Conservation (phyloP, 768 basidiomycete species). For the Mycena alexandri region DNA sequence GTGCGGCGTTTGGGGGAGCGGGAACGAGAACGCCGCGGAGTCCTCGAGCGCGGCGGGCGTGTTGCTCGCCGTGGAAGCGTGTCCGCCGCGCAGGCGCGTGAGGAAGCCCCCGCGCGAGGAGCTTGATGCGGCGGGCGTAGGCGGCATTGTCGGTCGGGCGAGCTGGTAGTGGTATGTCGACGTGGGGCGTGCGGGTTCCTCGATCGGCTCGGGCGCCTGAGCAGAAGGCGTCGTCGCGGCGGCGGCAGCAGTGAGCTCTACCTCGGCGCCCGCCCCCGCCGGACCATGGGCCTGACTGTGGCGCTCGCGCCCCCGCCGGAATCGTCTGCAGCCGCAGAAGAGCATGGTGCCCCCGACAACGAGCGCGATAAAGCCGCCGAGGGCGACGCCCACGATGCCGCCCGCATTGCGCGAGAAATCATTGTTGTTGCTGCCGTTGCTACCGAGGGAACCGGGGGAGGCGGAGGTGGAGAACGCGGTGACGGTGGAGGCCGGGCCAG, state of each 20-base stretch:
- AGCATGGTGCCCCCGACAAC: neutral
- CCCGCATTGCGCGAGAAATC: slow-evolving; percentile 21
- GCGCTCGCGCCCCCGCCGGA: neutral
- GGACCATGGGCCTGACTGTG: too few species aligned
- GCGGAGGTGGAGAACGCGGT: slow-evolving; percentile 18
- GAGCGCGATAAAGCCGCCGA: slow-evolving; percentile 19
- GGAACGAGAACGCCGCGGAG: neutral
- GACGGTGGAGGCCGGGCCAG: neutral
- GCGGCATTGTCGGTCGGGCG: slow-evolving; percentile 18
- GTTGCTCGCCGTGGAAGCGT: neutral
- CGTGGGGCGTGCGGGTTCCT: neutral
- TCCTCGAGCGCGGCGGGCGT: slow-evolving; percentile 17
- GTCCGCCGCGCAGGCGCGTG: slow-evolving; percentile 13
- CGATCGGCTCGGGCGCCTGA: neutral
- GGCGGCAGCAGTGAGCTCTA: neutral
- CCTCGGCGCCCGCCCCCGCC: neutral
- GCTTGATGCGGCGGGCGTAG: slow-evolving; percentile 14
- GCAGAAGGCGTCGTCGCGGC: neutral
- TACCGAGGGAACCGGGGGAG: neutral
- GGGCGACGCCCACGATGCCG: slow-evolving; percentile 21
- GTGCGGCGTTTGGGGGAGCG: neutral
- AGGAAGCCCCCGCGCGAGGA: slow-evolving; percentile 7
- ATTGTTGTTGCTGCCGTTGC: neutral
- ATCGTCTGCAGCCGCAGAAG: slow-evolving; percentile 2
- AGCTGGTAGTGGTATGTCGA: slow-evolving; percentile 8